Percentiles rank a stretch among this genome's conserved stretches.
These are phyloP conservation scores for Panus rudis DNA, from an alignment of 768 basidiomycete species.

Conservation along the genomic window DNA sequence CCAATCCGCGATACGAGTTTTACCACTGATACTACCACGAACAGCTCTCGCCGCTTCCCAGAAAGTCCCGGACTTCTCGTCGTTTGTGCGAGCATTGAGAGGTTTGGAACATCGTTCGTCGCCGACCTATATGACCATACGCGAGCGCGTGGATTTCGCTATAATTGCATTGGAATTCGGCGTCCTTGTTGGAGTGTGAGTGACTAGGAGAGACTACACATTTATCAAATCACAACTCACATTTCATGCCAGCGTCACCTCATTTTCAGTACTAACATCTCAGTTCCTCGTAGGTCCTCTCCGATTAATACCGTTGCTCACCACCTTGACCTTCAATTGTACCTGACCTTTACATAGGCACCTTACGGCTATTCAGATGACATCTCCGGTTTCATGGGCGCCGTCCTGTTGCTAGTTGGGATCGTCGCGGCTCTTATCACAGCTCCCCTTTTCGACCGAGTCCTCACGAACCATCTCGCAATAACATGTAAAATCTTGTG, in stretches of 20 bases:
- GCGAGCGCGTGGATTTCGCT: slow-evolving; percentile 65
- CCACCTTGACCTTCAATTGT: not conserved
- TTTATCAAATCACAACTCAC: not conserved
- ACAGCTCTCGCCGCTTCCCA: slow-evolving; percentile 65
- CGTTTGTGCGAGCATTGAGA: slow-evolving; percentile 48
- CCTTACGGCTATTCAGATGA: slow-evolving; percentile 67
- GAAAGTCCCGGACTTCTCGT: slow-evolving; percentile 42
- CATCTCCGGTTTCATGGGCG: slow-evolving; percentile 64
- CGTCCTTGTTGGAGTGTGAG: slow-evolving; percentile 55
- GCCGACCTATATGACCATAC: slow-evolving; percentile 44
- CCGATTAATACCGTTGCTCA: not conserved
- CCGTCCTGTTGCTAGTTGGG: slow-evolving; percentile 61
- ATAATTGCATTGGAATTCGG: slow-evolving; percentile 59
- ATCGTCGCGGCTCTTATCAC: slow-evolving; percentile 60
- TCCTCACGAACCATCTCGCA: slow-evolving; percentile 70
- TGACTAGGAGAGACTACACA: slow-evolving; percentile 7
- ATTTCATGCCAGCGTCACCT: slow-evolving; percentile 38
- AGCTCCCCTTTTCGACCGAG: slow-evolving; percentile 74
- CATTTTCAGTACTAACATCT: slow-evolving; percentile 58
- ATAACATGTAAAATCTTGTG: slow-evolving; percentile 50
- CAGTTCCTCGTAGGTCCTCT: slow-evolving; percentile 54
- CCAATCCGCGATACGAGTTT: not conserved
- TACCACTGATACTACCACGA: not conserved
- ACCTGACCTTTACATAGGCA: slow-evolving; percentile 32
- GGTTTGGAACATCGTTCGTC: slow-evolving; percentile 24